These are phyloP conservation scores for Dipodascopsis tothii DNA, from an alignment of 805 yeast genomes.

Conservation along the genomic window DNA sequence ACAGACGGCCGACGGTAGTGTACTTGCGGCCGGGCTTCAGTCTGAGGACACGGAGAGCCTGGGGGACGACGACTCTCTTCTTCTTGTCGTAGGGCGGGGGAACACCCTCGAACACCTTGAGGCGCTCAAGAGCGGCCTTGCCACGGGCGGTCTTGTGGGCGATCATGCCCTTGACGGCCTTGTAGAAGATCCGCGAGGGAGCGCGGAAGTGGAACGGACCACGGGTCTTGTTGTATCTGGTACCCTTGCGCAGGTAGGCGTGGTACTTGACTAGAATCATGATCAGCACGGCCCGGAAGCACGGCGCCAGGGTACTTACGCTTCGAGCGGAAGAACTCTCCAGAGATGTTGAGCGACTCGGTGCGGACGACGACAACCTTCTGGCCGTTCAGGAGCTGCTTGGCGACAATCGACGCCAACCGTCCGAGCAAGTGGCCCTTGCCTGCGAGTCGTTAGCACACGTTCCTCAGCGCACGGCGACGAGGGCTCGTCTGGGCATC, in stretches of 20 bases:
- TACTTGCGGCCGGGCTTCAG: conserved; percentile 99
- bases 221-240: conserved; percentile 95
- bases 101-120: conserved; percentile 98
- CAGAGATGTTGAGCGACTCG: conserved; percentile 95
- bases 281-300: background rate
- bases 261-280: conserved; percentile 69
- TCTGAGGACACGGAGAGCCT: conserved; percentile 97
- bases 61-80: conserved; percentile 99
- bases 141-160: conserved; percentile 99
- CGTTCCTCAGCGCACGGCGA: too few relatives aligned
- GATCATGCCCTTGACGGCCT: conserved; percentile 99
- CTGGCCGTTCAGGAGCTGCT: conserved; percentile 97
- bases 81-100: conserved; percentile 99
- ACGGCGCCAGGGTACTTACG: conserved; percentile 26
- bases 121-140: conserved; percentile 98
- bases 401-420: conserved; percentile 96
- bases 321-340: conserved; percentile 99
- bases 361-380: conserved; percentile 95
- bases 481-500: too few relatives aligned
- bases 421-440: conserved; percentile 99
- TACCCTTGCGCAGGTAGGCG: conserved; percentile 98
- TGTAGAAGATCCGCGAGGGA: conserved; percentile 99
- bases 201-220: conserved; percentile 99
- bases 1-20: conserved; percentile 95
- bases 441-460: too few relatives aligned